Evolutionary conservation across 345 rosid species (phyloP), one percentile per base, ranked within the genome.

Genomic region (thale cress (Arabidopsis thaliana)): DNA sequence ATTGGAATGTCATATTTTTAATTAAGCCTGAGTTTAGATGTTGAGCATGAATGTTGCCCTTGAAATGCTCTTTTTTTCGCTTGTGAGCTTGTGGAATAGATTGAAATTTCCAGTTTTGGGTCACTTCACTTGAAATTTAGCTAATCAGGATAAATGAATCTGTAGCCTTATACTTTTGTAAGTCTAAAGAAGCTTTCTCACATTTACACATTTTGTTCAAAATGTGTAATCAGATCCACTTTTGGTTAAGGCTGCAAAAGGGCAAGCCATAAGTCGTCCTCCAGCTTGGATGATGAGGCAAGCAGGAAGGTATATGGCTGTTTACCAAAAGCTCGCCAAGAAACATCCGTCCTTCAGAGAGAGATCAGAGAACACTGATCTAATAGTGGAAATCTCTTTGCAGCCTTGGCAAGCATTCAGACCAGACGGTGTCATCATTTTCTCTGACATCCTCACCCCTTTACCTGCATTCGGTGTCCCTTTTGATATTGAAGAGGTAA

Each of bases 271-370:
- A 44, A 84, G 66, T 68, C 84, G 95, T 52, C 96, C 98, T 53
- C 98, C 97, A 2, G 98, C 97, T 30, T 94, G 97, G 98, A 94
- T 94, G 98, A 94, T 94, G 98, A 85, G 97, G 68, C 98, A 90
- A 72, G 98, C 98, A 68, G 98, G 97, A 84, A 87, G 98, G 88
- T 94, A 90, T 71, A 91, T 94, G 98, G 88, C 97, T 72, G 91
- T 82, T 73, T 91, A 91, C 89, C 84, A 93, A 88, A 88, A 88
- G 93, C 95, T 91, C 74, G 95, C 96, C 44, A 85, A 86, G 90
- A 91, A 91, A 83, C 77, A 88, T 73, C 90, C 95, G n/a, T 91
- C 97, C 77, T 94, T 94, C 86, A 84, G 96, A 72, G 88, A 87
- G 87, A 87, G 92, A 79, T 91, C 95, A 49, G 98, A 91, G 90